Evolutionary conservation across 768 basidiomycete genomes (phyloP), one percentile per base, ranked within the genome.

Genomic region (Termitomyces sp.): DNA sequence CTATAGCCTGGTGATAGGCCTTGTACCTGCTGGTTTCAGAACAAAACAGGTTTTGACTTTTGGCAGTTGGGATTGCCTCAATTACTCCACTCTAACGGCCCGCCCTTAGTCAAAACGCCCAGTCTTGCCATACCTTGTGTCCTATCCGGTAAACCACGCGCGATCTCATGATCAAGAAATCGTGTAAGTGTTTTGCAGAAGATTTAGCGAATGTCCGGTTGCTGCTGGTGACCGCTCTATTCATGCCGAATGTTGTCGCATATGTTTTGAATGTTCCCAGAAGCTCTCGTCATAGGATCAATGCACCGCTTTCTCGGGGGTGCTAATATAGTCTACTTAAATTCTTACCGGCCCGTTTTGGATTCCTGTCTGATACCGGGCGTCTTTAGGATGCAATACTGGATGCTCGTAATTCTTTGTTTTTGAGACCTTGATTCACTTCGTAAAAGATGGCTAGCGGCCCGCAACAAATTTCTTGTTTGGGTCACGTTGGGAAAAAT

Each of bases 191-290:
- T 56, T 55, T 54, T 32, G 17, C 62, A 63, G 60, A 61, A 56
- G 62, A 59, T 63, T 54, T 27, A 54, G 58, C 57, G 58, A 53
- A 53, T 37, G 8, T 51, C 54, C 50, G 42, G 31, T 40, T 32
- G 21, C 51, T 37, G 27, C 54, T 55, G 42, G 37, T 25, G 32
- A 54, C 42, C 3, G 25, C 38, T 47, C 25, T 25, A 12, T 47
- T 23, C 47, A 21, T 38, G 35, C 14, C 46, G 41, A 52, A 23
- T 16, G 27, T 16, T 40, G 29, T 47, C n/a, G 34, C 45, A n/a
- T 54, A 37, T 48, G 19, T 45, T 45, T 31, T 37, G 37, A 32
- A 46, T 32, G 21, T 42, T 54, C 37, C 35, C 16, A 56, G 44
- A 45, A 47, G 42, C 37, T 11, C 23, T 19, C 38, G 52, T 59